Conservation (phyloP, 179 eudicot genomes). For the Patellifolia procumbens region DNA sequence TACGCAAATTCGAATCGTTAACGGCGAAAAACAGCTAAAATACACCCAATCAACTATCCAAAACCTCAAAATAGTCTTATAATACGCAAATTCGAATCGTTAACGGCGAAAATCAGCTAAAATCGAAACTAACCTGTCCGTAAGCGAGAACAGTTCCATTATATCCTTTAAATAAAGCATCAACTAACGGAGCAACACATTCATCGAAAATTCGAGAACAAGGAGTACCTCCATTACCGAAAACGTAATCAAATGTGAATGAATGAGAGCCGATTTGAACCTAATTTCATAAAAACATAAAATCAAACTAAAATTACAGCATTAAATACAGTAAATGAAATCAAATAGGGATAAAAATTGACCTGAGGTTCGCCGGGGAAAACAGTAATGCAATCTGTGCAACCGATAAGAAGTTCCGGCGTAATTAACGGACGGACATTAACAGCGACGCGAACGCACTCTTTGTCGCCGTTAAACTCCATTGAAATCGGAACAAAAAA, state of each 20-base stretch:
- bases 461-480: constrained; percentile 40
- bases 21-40: too few relatives aligned
- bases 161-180: constrained; percentile 76
- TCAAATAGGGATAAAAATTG: neutral
- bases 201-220: constrained; percentile 59
- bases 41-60: too few relatives aligned
- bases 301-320: neutral
- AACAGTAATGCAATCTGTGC: constrained; percentile 77
- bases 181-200: constrained; percentile 77
- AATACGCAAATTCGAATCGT: neutral
- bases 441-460: constrained; percentile 83
- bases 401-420: constrained; percentile 71
- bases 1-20: too few relatives aligned
- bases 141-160: constrained; percentile 94
- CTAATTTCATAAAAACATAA: constrained; percentile 33
- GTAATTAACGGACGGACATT: constrained; percentile 90
- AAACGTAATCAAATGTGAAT: constrained; percentile 80
- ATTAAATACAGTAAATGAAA: neutral
- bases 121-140: constrained; percentile 67
- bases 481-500: constrained; percentile 2
- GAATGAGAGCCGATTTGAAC: constrained; percentile 90
- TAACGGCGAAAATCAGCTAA: neutral
- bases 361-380: constrained; percentile 87
- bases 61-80: neutral
- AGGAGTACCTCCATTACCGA: constrained; percentile 62